Conservation (phyloP, 768 basidiomycete species). For the Leccinum fibrillosum region DNA sequence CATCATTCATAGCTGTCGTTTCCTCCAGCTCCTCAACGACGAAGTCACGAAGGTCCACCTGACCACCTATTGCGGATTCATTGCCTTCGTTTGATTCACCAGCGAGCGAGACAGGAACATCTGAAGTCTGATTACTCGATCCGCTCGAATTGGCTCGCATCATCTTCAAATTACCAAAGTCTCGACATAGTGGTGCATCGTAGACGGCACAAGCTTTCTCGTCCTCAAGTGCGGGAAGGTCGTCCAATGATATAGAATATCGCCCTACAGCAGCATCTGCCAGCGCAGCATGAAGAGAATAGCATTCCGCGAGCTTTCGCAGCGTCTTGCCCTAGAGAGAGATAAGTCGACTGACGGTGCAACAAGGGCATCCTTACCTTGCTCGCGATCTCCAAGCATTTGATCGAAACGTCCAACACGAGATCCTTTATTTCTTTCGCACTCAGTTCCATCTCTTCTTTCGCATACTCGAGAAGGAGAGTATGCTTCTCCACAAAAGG, state of each 20-base stretch:
- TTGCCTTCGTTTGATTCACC: constrained; percentile 13
- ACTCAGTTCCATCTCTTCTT: constrained; percentile 41
- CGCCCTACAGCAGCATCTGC: constrained; percentile 44
- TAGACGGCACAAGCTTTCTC: constrained; percentile 42
- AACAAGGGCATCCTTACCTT: constrained; percentile 26
- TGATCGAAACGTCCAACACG: constrained; percentile 55
- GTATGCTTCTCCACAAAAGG: constrained; percentile 64
- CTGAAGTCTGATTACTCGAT: constrained; percentile 9
- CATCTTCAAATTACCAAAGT: constrained; percentile 39
- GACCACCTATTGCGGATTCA: constrained; percentile 8
- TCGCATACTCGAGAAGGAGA: constrained; percentile 50
- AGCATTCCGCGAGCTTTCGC: constrained; percentile 49
- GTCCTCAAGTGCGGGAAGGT: constrained; percentile 55
- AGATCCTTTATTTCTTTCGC: constrained; percentile 42
- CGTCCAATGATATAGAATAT: constrained; percentile 51
- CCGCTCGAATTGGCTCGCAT: constrained; percentile 20
- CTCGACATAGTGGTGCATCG: constrained; percentile 52
- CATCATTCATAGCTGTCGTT: constrained; percentile 9
- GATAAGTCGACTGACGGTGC: constrained; percentile 9
- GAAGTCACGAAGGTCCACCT: constrained; percentile 17
- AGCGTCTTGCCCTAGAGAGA: constrained; percentile 59
- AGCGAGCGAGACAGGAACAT: background rate
- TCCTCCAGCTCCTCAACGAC: constrained; percentile 18
- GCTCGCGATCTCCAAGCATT: constrained; percentile 61
- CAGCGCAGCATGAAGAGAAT: constrained; percentile 44